Evolutionary conservation across 768 basidiomycete genomes (phyloP), one percentile per base, ranked within the genome.

Genomic region (Xerocomellus intermedius): DNA sequence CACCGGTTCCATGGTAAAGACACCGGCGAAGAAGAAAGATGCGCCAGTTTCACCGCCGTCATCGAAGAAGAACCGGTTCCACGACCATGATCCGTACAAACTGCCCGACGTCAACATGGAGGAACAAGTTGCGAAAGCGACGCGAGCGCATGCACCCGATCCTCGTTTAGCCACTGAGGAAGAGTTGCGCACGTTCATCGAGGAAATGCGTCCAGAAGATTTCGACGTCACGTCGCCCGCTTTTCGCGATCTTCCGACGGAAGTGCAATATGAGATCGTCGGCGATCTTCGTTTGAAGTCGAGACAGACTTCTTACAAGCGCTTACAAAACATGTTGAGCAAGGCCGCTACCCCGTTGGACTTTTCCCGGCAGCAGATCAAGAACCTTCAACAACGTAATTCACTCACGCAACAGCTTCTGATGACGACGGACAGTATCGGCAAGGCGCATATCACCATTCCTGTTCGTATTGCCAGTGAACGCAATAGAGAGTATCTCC

Each of bases 201-300:
- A 98, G 55, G 91, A 95, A 42, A 95, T 98, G 87, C 84, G 87
- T 2, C 94, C 95, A 0, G 94, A 94, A 64, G 94, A 98, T 65
- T 91, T 98, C 63, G 96, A 98, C 66, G 82, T 97, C 52, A 81
- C 85, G 17, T 94, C 94, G 2, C 82, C 91, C 5, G 91, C 87
- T 19, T 99, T 99, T 69, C 83, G 87, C 22, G 90, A 92, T 58
- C 82, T 98, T 3, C 95, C 97, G 3, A 96, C 93, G 0, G 95
- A 98, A 69, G 85, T 97, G 21, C 94, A 99, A 64, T 99, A 98
- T 72, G 97, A 99, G 74, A 96, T 99, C 60, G 86, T 98, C 33
- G 95, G 96, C 50, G 97, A 99, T 74, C 77, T 98, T 45, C 85
- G 97, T 4, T 78, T 97, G 53, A 94, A 94, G 71, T 98, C 95